A percentile compares a stretch with the other conserved stretches of the same genome.
Conservation (phyloP, 2,329 filamentous ascomycete species). For the Clonostachys rosea region DNA sequence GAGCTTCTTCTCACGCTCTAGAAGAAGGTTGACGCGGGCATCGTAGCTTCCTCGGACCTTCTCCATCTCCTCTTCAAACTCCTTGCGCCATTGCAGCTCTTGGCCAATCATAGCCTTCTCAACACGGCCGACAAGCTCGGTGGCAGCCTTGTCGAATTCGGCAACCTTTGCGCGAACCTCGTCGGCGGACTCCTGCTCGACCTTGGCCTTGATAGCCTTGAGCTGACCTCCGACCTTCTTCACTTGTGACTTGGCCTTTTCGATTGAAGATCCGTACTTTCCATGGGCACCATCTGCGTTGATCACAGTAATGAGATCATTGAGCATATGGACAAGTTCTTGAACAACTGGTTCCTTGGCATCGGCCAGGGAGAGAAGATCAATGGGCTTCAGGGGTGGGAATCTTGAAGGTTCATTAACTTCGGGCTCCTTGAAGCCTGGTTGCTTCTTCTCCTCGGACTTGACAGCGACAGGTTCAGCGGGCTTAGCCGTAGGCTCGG, state of each 20-base stretch:
- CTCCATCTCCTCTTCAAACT: constrained; percentile 83
- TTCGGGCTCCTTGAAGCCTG: constrained; percentile 48
- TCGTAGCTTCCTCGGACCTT: constrained; percentile 75
- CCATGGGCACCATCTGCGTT: constrained; percentile 78
- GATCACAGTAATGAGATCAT: constrained; percentile 90
- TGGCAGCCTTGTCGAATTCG: constrained; percentile 83
- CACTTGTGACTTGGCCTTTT: constrained; percentile 82
- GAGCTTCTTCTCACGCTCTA: constrained; percentile 74
- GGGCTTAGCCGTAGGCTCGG: neutral
- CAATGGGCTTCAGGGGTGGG: constrained; percentile 65
- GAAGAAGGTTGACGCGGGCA: constrained; percentile 70
- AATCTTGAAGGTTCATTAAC: constrained; percentile 62
- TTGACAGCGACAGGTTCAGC: constrained; percentile 15
- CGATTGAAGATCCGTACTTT: constrained; percentile 74
- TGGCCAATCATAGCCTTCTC: constrained; percentile 79
- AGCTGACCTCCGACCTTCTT: constrained; percentile 76
- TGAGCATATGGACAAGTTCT: constrained; percentile 90
- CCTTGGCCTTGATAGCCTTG: constrained; percentile 63
- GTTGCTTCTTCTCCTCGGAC: constrained; percentile 8
- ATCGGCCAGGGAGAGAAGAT: constrained; percentile 70
- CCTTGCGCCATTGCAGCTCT: constrained; percentile 76
- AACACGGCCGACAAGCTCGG: constrained; percentile 82
- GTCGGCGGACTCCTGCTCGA: constrained; percentile 66
- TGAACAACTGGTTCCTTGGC: constrained; percentile 85
- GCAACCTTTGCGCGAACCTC: constrained; percentile 67